Evolutionary conservation across 2,329 filamentous ascomycete species (phyloP).

Genomic region (Aspergillus fumigatiaffinis): DNA sequence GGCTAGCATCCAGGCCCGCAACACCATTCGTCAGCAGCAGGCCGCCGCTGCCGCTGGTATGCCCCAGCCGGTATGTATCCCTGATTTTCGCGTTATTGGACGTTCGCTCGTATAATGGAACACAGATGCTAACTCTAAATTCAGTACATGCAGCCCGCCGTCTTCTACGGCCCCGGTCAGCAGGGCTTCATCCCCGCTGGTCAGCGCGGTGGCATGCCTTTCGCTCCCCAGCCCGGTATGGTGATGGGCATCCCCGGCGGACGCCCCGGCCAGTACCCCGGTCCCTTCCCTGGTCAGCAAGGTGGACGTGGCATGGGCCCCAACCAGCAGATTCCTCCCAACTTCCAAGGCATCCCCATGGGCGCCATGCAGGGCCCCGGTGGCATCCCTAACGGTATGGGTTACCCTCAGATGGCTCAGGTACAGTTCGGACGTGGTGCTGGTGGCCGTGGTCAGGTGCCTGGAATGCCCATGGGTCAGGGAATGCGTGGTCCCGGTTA

Average conservation of each 20-base stretch:
- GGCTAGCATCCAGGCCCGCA: conserved; percentile 97
- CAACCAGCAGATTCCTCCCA: conserved; percentile 81
- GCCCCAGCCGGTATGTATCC: conserved; percentile 55
- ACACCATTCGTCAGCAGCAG: conserved; percentile 98
- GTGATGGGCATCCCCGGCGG: conserved; percentile 68
- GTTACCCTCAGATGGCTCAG: conserved; percentile 74
- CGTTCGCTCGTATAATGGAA: not conserved
- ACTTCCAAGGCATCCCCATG: conserved; percentile 70
- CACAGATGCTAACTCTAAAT: conserved; percentile 11
- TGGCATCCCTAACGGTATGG: conserved; percentile 71
- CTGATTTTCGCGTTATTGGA: not conserved
- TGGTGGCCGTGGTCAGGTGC: conserved; percentile 65
- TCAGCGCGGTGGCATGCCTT: conserved; percentile 59
- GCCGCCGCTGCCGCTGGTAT: conserved; percentile 86
- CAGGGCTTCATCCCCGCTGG: conserved; percentile 54
- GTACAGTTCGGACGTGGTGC: conserved; percentile 69
- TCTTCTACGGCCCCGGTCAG: conserved; percentile 82
- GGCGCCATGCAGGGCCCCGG: conserved; percentile 60
- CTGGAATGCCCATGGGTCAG: conserved; percentile 64
- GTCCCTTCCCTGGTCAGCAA: conserved; percentile 74
- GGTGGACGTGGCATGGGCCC: conserved; percentile 79
- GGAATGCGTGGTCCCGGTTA: conserved; percentile 46
- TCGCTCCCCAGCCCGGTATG: conserved; percentile 53
- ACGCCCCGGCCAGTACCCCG: conserved; percentile 81
- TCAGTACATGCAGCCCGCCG: conserved; percentile 78